phyloP scores from a whole-genome alignment of 208 protist genomes.

The Trypanosoma vivax region DNA sequence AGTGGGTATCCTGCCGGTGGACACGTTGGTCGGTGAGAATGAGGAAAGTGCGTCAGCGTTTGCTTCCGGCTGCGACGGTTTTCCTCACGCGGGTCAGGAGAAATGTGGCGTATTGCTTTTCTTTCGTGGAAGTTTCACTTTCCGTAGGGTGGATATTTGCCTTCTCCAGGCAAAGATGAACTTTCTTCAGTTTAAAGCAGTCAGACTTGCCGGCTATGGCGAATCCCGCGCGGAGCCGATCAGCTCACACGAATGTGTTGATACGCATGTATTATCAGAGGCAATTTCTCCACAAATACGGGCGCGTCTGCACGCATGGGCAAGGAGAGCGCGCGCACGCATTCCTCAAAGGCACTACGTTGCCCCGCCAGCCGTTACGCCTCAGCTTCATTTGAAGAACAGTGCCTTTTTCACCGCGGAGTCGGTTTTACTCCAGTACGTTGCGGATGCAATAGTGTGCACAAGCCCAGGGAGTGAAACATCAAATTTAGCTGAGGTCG shows the following conservation, averaged over 20 bases:
- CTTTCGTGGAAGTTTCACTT: constrained; percentile 67
- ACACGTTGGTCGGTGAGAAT: background rate
- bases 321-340: constrained; percentile 43
- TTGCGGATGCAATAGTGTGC: constrained; percentile 53
- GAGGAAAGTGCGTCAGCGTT: background rate
- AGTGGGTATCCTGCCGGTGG: no score
- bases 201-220: constrained; percentile 50
- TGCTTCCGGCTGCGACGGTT: background rate
- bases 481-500: background rate
- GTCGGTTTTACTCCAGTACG: constrained; percentile 56
- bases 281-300: constrained; percentile 53
- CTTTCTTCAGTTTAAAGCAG: constrained; percentile 55
- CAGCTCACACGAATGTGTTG: constrained; percentile 78
- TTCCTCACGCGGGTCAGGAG: background rate
- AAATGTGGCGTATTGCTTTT: background rate
- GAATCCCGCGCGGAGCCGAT: constrained; percentile 47
- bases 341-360: constrained; percentile 51
- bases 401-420: constrained; percentile 69
- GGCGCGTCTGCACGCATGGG: constrained; percentile 34
- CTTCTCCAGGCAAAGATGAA: constrained; percentile 58
- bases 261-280: constrained; percentile 67
- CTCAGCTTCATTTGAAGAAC: constrained; percentile 58
- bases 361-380: constrained; percentile 48
- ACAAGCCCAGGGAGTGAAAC: background rate
- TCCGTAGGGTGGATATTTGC: constrained; percentile 52